phyloP scores from a whole-genome alignment of 148 eudicot genomes.

The Fagopyrum esculentum region DNA sequence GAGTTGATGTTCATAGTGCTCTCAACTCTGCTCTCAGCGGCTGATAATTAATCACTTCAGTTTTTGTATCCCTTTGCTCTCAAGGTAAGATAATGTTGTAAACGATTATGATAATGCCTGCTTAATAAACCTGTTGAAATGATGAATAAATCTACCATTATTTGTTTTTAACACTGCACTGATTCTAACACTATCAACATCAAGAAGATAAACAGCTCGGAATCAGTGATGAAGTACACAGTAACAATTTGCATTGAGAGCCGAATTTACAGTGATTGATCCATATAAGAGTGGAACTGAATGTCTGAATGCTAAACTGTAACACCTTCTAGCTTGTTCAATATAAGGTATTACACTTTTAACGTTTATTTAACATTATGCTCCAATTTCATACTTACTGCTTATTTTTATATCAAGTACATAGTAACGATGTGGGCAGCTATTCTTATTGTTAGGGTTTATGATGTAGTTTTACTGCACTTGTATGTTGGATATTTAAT shows the following conservation, averaged over 20 bases:
- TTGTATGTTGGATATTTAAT: no score
- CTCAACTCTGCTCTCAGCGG: conserved; percentile 61
- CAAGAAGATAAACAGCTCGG: conserved; percentile 27
- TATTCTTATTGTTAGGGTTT: no score
- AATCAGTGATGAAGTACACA: conserved; percentile 86
- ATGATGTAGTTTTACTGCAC: no score
- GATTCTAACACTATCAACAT: not conserved
- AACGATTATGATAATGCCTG: not conserved
- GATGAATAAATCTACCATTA: not conserved
- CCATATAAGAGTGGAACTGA: no score
- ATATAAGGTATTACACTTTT: no score
- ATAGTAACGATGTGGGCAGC: no score
- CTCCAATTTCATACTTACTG: no score
- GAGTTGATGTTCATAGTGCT: conserved; percentile 77
- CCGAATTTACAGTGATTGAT: conserved; percentile 61
- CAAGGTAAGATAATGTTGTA: not conserved
- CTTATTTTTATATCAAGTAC: no score
- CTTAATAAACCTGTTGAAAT: not conserved
- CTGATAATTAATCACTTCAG: conserved; percentile 17
- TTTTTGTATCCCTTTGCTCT: not conserved
- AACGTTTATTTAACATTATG: no score
- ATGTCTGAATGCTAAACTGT: no score
- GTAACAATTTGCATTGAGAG: conserved; percentile 63
- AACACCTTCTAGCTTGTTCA: no score
- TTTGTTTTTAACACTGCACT: not conserved